Base-by-base conservation (phyloP, 2,329 filamentous ascomycete species). In the Graphilbum ipis-grandicollis region DNA sequence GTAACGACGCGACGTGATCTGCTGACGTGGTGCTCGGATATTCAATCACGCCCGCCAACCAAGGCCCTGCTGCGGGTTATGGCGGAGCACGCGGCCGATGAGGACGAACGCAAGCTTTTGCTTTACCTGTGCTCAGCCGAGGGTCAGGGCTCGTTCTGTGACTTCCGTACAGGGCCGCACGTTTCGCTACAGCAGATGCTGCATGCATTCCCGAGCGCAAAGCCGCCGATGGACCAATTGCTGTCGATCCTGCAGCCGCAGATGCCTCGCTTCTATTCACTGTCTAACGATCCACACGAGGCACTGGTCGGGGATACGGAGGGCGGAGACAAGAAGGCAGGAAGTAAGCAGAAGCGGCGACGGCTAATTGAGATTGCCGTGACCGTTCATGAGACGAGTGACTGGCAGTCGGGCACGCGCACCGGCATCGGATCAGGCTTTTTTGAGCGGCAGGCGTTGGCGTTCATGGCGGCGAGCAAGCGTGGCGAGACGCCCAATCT, bases 181-280 rank as follows among this genome's bases (percentile, higher is more conserved):
- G 68, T 94, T 48, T 86, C 83, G 26, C 59, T 98, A 17, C 67
- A 77, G 14, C 90, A 96, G 59, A 68, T 98, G 7, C 71, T 98
- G 22, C 68, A 79, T 50, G 90, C 90, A 2, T 98, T 98, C 63
- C 85, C 90, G 3, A 93, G 84, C 30, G 75, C 83, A 7, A 82
- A 84, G 52, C 90, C 90, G 37, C 85, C 88, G 4, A 65, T 98
- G 48, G 81, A 90, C 38, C 65, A 75, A 41, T 65, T 98, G 10
- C 68, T 94, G 26, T 81, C 80, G 3, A 71, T 79, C 31, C 71
- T 94, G 37, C 81, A 80, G 48, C 80, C 83, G 34, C 68, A 96
- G 36, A 96, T 96, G 88, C 90, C 90, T 3, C 81, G 90, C 41
- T 98, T 98, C 64, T 98, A 98, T 62, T 96, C 88, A 4, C 74